Percentiles rank a stretch among this genome's conserved stretches.
Evolutionary conservation across 1,284 basidiomycete genomes (phyloP).

Genomic region (Malassezia brasiliensis): DNA sequence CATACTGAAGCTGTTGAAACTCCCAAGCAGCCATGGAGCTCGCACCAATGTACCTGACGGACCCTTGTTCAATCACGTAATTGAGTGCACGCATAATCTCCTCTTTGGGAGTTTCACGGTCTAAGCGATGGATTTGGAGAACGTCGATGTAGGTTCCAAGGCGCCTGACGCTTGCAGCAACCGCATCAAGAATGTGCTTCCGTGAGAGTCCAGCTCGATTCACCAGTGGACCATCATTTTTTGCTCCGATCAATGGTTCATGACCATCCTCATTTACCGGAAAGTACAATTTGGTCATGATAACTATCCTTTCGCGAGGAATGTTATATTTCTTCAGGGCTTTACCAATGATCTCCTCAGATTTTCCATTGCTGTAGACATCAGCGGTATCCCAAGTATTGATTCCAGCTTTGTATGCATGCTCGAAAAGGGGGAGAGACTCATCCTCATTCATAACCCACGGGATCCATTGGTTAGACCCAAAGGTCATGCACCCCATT

Average conservation of each 20-base stretch:
- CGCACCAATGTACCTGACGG: constrained; percentile 18
- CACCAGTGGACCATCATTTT: constrained; percentile 22
- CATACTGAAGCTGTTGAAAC: constrained; percentile 17
- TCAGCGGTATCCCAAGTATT: constrained; percentile 63
- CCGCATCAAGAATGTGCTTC: constrained; percentile 75
- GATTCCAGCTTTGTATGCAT: constrained; percentile 52
- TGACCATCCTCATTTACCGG: constrained; percentile 46
- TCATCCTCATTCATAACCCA: constrained; percentile 59
- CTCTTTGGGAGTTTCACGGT: constrained; percentile 54
- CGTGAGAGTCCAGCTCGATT: constrained; percentile 60
- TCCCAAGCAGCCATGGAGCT: constrained; percentile 19
- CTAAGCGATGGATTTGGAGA: constrained; percentile 53
- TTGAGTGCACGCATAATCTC: constrained; percentile 60
- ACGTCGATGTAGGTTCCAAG: constrained; percentile 61
- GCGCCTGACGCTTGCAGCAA: constrained; percentile 60
- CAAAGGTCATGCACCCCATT: constrained; percentile 54
- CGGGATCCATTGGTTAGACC: constrained; percentile 47
- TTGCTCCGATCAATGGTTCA: not conserved
- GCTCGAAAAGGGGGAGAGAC: constrained; percentile 13
- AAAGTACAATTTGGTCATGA: constrained; percentile 60
- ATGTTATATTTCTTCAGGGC: constrained; percentile 66
- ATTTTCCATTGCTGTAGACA: constrained; percentile 61
- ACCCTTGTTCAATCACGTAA: constrained; percentile 51
- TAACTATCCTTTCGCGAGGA: constrained; percentile 61
- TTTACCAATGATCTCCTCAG: constrained; percentile 64